phyloP scores from a whole-genome alignment of 208 protist species.

The Leishmania major region DNA sequence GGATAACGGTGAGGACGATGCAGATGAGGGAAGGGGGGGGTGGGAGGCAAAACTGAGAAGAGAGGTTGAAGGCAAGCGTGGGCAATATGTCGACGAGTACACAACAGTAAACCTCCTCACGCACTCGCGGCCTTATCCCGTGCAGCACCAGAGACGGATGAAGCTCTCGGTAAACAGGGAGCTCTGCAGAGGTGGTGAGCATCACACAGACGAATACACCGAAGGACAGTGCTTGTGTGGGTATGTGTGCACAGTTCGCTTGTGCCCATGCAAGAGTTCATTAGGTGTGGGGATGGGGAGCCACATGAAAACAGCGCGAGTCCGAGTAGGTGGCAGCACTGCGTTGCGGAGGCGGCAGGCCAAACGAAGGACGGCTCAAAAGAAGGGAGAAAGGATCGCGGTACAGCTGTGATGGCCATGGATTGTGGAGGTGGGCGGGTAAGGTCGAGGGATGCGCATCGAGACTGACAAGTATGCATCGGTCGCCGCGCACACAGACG shows the following conservation, averaged over 20 bases:
- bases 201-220: neutral
- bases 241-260: neutral
- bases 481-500: neutral
- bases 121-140: neutral
- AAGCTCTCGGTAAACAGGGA: neutral
- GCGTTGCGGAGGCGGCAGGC: neutral
- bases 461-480: neutral
- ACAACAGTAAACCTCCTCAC: neutral
- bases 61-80: neutral
- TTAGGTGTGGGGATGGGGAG: neutral
- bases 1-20: neutral
- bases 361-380: neutral
- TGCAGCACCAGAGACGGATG: neutral
- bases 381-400: neutral
- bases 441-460: neutral
- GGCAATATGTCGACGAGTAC: neutral
- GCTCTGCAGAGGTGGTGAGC: neutral
- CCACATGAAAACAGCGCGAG: neutral
- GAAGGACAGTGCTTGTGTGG: neutral
- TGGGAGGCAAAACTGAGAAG: neutral
- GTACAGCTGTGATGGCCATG: neutral
- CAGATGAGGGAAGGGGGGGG: neutral
- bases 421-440: neutral
- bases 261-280: too few species aligned
- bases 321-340: neutral